Percentiles rank a stretch among this genome's conserved stretches.
phyloP scores from a whole-genome alignment of 2,329 filamentous ascomycete genomes.

The Talaromyces sp. region DNA sequence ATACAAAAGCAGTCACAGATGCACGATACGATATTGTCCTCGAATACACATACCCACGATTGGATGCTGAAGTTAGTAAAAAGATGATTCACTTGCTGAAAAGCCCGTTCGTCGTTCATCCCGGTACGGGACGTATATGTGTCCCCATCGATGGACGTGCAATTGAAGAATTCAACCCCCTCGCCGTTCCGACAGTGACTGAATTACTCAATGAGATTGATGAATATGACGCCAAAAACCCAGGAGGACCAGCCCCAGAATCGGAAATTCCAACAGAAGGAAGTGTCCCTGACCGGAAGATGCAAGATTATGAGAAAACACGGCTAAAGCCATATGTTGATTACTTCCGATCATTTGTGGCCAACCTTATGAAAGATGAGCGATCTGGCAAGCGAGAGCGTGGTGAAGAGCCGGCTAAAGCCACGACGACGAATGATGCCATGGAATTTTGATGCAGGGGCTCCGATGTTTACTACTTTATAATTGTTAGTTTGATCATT shows the following conservation, averaged over 20 bases:
- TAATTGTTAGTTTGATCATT: background rate
- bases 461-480: background rate
- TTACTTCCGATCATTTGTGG: conserved; percentile 78
- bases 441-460: conserved; percentile 60
- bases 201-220: conserved; percentile 82
- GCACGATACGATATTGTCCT: conserved; percentile 94
- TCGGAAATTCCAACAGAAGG: conserved; percentile 39
- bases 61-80: conserved; percentile 96
- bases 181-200: conserved; percentile 84
- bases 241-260: conserved; percentile 25
- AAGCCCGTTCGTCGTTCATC: conserved; percentile 92
- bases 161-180: conserved; percentile 80
- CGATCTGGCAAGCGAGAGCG: conserved; percentile 47
- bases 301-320: conserved; percentile 95
- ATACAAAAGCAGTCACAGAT: conserved; percentile 69
- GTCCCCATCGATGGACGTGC: conserved; percentile 79
- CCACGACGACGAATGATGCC: conserved; percentile 37
- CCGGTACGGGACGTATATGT: conserved; percentile 88
- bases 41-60: conserved; percentile 94
- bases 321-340: conserved; percentile 90
- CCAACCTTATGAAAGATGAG: conserved; percentile 72
- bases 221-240: conserved; percentile 56
- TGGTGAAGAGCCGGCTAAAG: conserved; percentile 40
- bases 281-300: conserved; percentile 38
- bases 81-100: conserved; percentile 98